These are phyloP conservation scores for Hibiscus tridactylites DNA, from an alignment of 345 rosid genomes.

Conservation along the genomic window DNA sequence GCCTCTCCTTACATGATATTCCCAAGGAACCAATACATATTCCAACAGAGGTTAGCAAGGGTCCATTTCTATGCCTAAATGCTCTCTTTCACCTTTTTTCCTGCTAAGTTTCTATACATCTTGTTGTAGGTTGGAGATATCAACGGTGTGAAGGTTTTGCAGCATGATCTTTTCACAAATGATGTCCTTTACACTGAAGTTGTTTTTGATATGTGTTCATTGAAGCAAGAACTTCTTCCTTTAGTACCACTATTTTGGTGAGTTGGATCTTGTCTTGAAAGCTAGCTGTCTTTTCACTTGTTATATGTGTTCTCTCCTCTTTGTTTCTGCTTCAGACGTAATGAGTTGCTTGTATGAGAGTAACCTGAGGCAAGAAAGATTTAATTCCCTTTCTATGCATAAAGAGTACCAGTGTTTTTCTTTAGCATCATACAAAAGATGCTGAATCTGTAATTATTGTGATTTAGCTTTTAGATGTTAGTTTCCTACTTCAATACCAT, in stretches of 20 bases:
- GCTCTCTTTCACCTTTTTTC: neutral
- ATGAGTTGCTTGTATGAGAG: neutral
- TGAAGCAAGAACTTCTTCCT: conserved; percentile 86
- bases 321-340: neutral
- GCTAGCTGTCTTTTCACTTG: conserved; percentile 11
- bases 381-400: neutral
- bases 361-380: neutral
- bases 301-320: neutral
- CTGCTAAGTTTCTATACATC: neutral
- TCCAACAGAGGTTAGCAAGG: conserved; percentile 62
- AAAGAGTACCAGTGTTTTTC: neutral
- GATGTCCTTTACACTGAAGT: conserved; percentile 87
- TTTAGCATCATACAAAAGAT: neutral
- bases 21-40: conserved; percentile 75
- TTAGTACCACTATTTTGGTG: conserved; percentile 92
- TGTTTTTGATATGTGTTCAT: conserved; percentile 75
- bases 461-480: neutral
- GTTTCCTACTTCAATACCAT: neutral
- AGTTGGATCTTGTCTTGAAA: conserved; percentile 24
- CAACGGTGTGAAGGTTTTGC: conserved; percentile 77
- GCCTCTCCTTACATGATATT: conserved; percentile 68
- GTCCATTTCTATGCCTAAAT: conserved; percentile 3
- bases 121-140: conserved; percentile 65
- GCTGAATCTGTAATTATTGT: neutral
- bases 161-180: conserved; percentile 90